Evolutionary conservation across 2,329 filamentous ascomycete genomes (phyloP).

Genomic region (Diaporthe humulicola): DNA sequence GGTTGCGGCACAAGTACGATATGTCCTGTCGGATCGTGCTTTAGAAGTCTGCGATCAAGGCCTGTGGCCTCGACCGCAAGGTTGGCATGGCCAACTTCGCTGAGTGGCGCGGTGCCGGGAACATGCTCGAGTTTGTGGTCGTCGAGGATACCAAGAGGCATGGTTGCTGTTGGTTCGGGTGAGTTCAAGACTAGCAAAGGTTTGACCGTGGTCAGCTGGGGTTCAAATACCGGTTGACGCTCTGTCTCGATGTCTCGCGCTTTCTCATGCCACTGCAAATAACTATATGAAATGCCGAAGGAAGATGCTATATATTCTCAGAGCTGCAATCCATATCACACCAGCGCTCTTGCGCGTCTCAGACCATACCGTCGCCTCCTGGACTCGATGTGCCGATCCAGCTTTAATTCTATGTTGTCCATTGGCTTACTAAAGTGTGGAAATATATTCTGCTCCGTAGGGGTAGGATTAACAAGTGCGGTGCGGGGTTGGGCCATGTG

Average conservation of each 20-base stretch:
- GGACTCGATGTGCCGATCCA: background rate
- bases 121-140: slow-evolving; percentile 46
- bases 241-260: background rate
- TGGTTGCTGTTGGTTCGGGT: background rate
- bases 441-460: background rate
- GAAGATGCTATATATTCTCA: background rate
- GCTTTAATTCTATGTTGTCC: background rate
- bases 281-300: background rate
- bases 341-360: no score
- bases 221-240: background rate
- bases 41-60: slow-evolving; percentile 42
- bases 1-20: slow-evolving; percentile 65
- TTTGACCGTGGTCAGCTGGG: background rate
- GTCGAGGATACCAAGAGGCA: slow-evolving; percentile 45
- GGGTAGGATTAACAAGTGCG: background rate
- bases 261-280: background rate
- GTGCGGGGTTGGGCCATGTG: background rate
- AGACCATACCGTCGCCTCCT: no score
- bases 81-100: slow-evolving; percentile 42
- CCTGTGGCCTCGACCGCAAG: slow-evolving; percentile 38
- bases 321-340: background rate
- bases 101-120: slow-evolving; percentile 46
- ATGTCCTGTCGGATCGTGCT: slow-evolving; percentile 48
- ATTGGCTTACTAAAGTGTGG: no score
- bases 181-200: background rate